Conservation (phyloP, 164 flowering plant species). For the Stephania japonica region DNA sequence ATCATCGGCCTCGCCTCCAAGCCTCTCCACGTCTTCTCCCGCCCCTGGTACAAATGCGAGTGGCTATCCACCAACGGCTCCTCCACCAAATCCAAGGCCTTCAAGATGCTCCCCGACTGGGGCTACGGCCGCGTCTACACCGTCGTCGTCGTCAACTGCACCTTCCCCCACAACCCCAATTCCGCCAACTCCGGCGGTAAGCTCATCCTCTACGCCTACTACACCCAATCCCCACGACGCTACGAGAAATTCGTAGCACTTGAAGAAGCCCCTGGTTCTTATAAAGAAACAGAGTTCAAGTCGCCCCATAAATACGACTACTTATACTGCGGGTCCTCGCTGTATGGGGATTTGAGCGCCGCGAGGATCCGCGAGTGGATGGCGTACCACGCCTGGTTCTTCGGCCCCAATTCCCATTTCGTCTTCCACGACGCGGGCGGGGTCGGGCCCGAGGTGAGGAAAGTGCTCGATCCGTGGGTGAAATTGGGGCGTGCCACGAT, state of each 20-base stretch:
- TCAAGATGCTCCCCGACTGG: slow-evolving; percentile 70
- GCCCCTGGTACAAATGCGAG: slow-evolving; percentile 63
- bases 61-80: slow-evolving; percentile 36
- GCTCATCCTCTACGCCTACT: slow-evolving; percentile 47
- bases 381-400: slow-evolving; percentile 67
- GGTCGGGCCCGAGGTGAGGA: slow-evolving; percentile 37
- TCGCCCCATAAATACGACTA: slow-evolving; percentile 55
- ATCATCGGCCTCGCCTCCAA: slow-evolving; percentile 68
- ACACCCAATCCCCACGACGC: slow-evolving; percentile 27
- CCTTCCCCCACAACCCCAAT: slow-evolving; percentile 43
- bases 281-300: slow-evolving; percentile 31
- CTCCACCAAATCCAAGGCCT: slow-evolving; percentile 33
- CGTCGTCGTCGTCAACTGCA: slow-evolving; percentile 63
- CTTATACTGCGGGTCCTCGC: slow-evolving; percentile 61
- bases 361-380: slow-evolving; percentile 60
- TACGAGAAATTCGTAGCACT: slow-evolving; percentile 43
- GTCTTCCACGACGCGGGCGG: slow-evolving; percentile 73
- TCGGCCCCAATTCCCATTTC: slow-evolving; percentile 53
- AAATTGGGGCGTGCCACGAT: slow-evolving; percentile 43
- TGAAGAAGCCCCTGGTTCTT: slow-evolving; percentile 42
- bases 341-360: slow-evolving; percentile 57
- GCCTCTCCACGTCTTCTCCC: slow-evolving; percentile 54
- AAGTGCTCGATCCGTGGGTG: slow-evolving; percentile 58
- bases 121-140: slow-evolving; percentile 76
- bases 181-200: slow-evolving; percentile 48